Percentiles rank a stretch among this genome's conserved stretches.
Evolutionary conservation across 78 protist species (phyloP).

Genomic region (Dictyostelium firmibasis): DNA sequence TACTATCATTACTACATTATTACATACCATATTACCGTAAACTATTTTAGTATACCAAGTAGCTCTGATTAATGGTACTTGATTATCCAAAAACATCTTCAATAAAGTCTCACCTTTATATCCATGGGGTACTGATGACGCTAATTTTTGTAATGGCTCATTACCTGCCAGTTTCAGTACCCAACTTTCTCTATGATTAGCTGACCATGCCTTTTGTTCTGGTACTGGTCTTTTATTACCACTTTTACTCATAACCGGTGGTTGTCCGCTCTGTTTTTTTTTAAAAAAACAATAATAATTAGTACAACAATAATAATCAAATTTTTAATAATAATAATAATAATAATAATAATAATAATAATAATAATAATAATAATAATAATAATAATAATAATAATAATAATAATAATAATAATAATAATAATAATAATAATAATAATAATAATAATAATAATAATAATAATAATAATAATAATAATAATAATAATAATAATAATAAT

Average conservation of each 20-base stretch:
- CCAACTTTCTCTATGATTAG: constrained; percentile 44
- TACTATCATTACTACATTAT: no score
- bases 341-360: no score
- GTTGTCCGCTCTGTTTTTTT: neutral
- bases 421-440: no score
- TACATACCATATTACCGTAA: constrained; percentile 70
- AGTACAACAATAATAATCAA: neutral
- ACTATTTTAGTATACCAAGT: constrained; percentile 76
- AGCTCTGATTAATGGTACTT: constrained; percentile 65
- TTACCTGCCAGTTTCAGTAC: constrained; percentile 50
- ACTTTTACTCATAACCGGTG: neutral
- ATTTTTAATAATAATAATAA: no score
- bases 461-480: no score
- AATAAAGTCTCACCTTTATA: constrained; percentile 48
- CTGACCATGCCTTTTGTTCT: constrained; percentile 38
- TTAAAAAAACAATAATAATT: neutral
- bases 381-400: no score
- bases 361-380: no score
- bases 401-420: no score
- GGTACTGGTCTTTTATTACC: constrained; percentile 32
- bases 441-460: no score
- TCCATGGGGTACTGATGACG: constrained; percentile 61
- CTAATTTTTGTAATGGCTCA: constrained; percentile 52
- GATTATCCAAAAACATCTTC: constrained; percentile 64
- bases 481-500: no score